These are phyloP conservation scores for Globisporangium lucens DNA, from an alignment of 352 stramenopile species.

Conservation along the genomic window DNA sequence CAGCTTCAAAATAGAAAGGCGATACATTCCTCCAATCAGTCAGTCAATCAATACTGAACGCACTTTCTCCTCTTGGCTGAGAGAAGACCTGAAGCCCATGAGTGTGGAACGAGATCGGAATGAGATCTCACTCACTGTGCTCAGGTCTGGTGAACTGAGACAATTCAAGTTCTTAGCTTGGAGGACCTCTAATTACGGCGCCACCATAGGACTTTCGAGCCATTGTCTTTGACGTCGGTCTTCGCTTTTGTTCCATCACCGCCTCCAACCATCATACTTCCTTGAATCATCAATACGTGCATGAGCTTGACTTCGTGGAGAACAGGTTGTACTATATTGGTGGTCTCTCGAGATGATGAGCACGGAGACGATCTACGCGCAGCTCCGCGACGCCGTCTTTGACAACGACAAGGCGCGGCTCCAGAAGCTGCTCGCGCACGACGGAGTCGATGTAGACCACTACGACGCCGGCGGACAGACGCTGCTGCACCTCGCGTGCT, in stretches of 20 bases:
- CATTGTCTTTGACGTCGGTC: not conserved
- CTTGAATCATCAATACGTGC: not conserved
- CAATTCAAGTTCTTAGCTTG: not conserved
- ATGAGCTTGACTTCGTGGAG: not conserved
- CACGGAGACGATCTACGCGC: constrained; percentile 53
- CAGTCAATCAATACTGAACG: not conserved
- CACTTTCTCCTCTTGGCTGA: constrained; percentile 3
- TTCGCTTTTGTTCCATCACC: not conserved
- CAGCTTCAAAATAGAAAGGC: constrained; percentile 13
- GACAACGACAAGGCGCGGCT: constrained; percentile 53
- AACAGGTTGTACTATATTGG: not conserved
- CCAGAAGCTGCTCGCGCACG: constrained; percentile 33
- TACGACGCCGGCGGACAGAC: constrained; percentile 74
- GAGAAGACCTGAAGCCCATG: too few species aligned
- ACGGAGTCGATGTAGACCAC: constrained; percentile 58
- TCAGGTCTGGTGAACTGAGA: not conserved
- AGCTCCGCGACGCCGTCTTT: constrained; percentile 72
- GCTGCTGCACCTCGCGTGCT: constrained; percentile 67
- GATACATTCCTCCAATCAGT: not conserved
- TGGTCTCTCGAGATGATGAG: constrained; percentile 5
- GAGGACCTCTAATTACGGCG: not conserved
- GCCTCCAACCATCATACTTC: not conserved
- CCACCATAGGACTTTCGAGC: not conserved
- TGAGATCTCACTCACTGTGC: not conserved
- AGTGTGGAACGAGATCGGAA: too few species aligned